Conservation (phyloP, 2,329 filamentous ascomycete species). For the Simplicillium sp. region DNA sequence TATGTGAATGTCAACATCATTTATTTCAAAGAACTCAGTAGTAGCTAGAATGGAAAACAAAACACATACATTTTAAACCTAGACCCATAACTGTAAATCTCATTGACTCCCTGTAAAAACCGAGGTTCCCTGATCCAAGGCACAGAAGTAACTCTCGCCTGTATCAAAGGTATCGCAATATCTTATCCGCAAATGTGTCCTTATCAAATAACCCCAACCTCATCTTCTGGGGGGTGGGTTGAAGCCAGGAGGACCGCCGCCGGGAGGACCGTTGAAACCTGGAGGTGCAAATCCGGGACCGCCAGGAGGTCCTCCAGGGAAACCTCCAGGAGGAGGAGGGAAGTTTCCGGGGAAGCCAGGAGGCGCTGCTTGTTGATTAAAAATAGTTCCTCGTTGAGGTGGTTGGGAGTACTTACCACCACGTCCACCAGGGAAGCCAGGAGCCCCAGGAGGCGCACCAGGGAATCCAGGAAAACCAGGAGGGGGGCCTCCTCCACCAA, state of each 20-base stretch:
- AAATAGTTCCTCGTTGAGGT: constrained; percentile 4
- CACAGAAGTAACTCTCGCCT: constrained; percentile 12
- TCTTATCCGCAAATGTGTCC: constrained; percentile 10
- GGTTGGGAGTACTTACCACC: constrained; percentile 36
- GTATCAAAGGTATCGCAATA: constrained; percentile 14
- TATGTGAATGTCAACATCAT: too few species aligned
- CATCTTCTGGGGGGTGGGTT: constrained; percentile 60
- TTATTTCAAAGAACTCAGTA: too few species aligned
- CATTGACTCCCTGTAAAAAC: constrained; percentile 6
- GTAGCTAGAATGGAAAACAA: neutral
- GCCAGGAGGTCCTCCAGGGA: constrained; percentile 27
- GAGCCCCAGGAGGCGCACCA: constrained; percentile 31
- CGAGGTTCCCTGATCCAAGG: constrained; percentile 9
- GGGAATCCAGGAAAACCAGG: constrained; percentile 46
- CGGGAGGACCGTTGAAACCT: constrained; percentile 38
- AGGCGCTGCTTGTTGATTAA: constrained; percentile 28
- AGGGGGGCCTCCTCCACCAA: constrained; percentile 64
- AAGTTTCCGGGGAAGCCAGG: constrained; percentile 42
- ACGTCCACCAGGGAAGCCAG: constrained; percentile 42
- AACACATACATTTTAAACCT: constrained; percentile 7
- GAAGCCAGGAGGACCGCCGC: constrained; percentile 60
- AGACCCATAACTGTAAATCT: constrained; percentile 6
- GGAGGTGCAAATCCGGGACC: constrained; percentile 36
- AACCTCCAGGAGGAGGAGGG: constrained; percentile 33
- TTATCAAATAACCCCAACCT: constrained; percentile 14